Base-by-base conservation (phyloP, 257 asterid genomes). In the Rhazya stricta region DNA sequence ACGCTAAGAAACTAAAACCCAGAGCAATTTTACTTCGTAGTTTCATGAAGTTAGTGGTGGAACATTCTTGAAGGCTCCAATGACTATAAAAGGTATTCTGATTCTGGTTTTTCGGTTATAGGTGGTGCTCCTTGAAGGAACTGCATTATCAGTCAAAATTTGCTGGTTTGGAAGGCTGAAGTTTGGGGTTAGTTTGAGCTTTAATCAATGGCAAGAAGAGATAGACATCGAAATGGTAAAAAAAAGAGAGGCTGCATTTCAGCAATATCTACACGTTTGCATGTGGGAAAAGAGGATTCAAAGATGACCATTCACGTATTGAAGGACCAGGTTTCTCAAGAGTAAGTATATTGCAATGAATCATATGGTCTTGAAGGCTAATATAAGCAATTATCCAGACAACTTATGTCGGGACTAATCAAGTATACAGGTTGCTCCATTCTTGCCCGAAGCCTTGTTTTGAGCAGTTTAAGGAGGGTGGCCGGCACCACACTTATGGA, bases 401-500 rank as follows among this genome's bases (percentile, higher is more conserved):
- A 94, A 94, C n/a, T 77, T 94, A 94, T 89, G 97, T 94, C 5
- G 84, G 84, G 32, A 82, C 89, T n/a, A 10, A 89, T 97, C 0
- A 94, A 94, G 86, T 94, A 94, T 63, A 91, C 96, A 30, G n/a
- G 77, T 90, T 66, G 94, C 92, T 54, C 83, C 94, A 71, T 94
- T 94, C 88, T 76, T 94, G 80, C 98, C 98, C 0, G 91, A 94
- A 72, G 74, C 96, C 37, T 84, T 94, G 84, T 94, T 91, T n/a
- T 83, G 98, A 94, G 83, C 98, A 94, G 90, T 94, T 94, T 74
- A 87, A n/a, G 98, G 68, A 91, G 98, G 73, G 97, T 91, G 57
- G 98, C 98, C 36, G n/a, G n/a, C n/a, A n/a, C n/a, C n/a, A n/a
- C n/a, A n/a, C n/a, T n/a, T n/a, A n/a, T n/a, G n/a, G n/a, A n/a